phyloP scores from a whole-genome alignment of 2,329 filamentous ascomycete species.

The Aspergillus novoparasiticus region DNA sequence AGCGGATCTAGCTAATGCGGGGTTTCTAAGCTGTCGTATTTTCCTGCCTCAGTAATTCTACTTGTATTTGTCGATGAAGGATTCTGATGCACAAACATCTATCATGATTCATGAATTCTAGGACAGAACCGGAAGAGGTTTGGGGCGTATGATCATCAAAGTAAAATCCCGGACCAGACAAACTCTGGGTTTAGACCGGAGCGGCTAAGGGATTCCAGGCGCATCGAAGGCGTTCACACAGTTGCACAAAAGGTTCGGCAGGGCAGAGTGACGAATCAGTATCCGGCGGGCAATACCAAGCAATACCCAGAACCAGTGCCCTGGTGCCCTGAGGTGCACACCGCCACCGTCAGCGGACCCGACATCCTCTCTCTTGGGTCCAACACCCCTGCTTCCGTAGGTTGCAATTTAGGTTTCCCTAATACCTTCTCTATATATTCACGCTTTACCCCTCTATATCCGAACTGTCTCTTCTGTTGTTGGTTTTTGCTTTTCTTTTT shows the following conservation, averaged over 20 bases:
- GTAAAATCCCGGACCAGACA: neutral
- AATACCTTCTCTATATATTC: conserved; percentile 5
- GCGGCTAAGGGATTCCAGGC: neutral
- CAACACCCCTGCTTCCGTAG: conserved; percentile 13
- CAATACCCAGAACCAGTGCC: conserved; percentile 14
- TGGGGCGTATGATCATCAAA: neutral
- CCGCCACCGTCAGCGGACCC: conserved; percentile 15
- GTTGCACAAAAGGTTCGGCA: neutral
- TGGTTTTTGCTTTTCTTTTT: neutral
- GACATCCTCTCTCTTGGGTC: conserved; percentile 22
- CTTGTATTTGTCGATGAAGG: neutral
- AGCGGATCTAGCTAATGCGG: neutral
- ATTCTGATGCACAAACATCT: neutral
- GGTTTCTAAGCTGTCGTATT: neutral
- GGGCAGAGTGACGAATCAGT: conserved; percentile 3
- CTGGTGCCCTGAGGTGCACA: conserved; percentile 11
- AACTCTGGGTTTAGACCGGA: neutral
- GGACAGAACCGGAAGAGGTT: neutral
- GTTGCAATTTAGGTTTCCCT: neutral
- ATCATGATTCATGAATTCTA: neutral
- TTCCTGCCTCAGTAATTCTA: neutral
- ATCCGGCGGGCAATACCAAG: conserved; percentile 7
- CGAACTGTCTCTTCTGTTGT: conserved; percentile 1
- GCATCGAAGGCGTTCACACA: neutral
- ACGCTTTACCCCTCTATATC: neutral